Conservation (phyloP, 345 rosid species). For the Arabidopsis suecica region DNA sequence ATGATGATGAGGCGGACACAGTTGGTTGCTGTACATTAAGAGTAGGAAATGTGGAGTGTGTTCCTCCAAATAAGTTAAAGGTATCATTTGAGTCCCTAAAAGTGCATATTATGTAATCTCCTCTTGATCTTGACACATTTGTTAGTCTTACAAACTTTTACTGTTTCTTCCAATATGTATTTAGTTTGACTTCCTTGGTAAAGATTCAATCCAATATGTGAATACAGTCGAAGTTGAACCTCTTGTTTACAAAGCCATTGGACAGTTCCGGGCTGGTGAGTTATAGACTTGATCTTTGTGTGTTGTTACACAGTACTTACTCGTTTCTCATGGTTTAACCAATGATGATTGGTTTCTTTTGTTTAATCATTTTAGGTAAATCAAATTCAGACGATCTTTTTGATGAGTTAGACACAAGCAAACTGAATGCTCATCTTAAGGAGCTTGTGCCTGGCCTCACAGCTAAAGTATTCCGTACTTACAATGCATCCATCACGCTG, state of each 20-base stretch:
- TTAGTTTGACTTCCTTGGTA: slow-evolving; percentile 99
- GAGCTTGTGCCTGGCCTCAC: slow-evolving; percentile 95
- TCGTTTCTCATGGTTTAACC: slow-evolving; percentile 13
- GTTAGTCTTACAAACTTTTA: neutral
- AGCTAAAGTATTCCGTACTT: slow-evolving; percentile 98
- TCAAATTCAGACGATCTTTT: slow-evolving; percentile 69
- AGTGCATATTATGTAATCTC: neutral
- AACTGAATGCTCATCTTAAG: slow-evolving; percentile 89
- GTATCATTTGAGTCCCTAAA: slow-evolving; percentile 40
- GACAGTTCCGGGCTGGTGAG: slow-evolving; percentile 72
- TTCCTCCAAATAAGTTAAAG: slow-evolving; percentile 79
- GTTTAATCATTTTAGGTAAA: slow-evolving; percentile 56
- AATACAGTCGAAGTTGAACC: slow-evolving; percentile 87
- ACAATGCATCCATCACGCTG: slow-evolving; percentile 88
- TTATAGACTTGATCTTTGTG: slow-evolving; percentile 7
- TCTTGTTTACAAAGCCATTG: slow-evolving; percentile 84
- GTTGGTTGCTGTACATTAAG: slow-evolving; percentile 97
- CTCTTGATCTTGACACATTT: neutral
- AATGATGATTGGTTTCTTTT: neutral
- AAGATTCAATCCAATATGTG: slow-evolving; percentile 90
- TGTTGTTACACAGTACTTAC: slow-evolving; percentile 5
- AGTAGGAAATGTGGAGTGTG: slow-evolving; percentile 85
- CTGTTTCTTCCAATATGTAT: slow-evolving; percentile 26
- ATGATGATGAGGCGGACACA: slow-evolving; percentile 94
- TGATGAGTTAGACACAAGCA: slow-evolving; percentile 77